Percentiles rank a stretch among this genome's conserved stretches.
Conservation (phyloP, 2,329 filamentous ascomycete species). For the Gliomastix tumulicola region DNA sequence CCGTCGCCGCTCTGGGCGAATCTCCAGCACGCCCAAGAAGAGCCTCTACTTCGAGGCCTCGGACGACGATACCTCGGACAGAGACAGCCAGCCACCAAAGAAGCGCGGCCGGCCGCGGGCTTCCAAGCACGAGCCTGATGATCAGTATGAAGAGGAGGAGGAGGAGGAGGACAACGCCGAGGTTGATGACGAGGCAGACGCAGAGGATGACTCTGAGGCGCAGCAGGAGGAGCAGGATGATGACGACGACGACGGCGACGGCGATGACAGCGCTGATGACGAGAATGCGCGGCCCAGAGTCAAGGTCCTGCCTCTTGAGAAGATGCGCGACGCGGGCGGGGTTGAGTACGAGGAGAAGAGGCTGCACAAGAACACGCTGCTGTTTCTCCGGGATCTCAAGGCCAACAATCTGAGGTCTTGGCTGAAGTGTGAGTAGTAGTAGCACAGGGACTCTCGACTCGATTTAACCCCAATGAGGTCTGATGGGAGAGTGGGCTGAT, state of each 20-base stretch:
- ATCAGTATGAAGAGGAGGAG: conserved; percentile 6
- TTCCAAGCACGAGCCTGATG: conserved; percentile 4
- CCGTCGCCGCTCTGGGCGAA: conserved; percentile 40
- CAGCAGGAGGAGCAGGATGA: conserved; percentile 15
- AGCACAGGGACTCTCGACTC: too few species aligned
- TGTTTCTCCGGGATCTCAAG: conserved; percentile 52
- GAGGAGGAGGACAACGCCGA: conserved; percentile 7
- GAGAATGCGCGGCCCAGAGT: conserved; percentile 25
- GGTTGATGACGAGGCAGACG: conserved; percentile 8
- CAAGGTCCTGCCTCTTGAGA: conserved; percentile 24
- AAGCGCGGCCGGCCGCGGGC: conserved; percentile 15
- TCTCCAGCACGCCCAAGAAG: conserved; percentile 35
- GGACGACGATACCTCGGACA: conserved; percentile 13
- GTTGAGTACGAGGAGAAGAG: conserved; percentile 42
- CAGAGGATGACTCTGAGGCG: conserved; percentile 14
- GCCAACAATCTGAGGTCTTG: conserved; percentile 52
- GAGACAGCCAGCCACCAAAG: conserved; percentile 4
- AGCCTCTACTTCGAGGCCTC: conserved; percentile 44
- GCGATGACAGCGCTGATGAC: conserved; percentile 26
- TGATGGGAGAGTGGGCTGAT: too few species aligned
- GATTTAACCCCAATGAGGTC: too few species aligned
- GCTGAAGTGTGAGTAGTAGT: conserved; percentile 47
- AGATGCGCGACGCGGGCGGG: conserved; percentile 23
- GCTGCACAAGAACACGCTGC: conserved; percentile 50
- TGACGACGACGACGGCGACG: conserved; percentile 18